Evolutionary conservation across 1,284 basidiomycete genomes (phyloP).

Genomic region (Somion occarium): DNA sequence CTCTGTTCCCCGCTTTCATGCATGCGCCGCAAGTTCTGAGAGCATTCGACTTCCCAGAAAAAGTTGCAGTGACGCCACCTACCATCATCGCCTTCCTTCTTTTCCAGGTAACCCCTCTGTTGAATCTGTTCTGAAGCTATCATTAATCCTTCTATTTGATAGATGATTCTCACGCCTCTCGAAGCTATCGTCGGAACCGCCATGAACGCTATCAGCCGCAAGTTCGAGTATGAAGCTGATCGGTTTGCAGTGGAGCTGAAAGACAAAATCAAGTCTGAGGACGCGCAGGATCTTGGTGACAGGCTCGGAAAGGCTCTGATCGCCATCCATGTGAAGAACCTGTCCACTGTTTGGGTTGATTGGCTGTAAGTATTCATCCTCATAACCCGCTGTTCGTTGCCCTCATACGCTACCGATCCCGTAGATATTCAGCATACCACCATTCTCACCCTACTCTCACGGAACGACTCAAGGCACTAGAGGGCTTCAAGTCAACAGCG

Average conservation of each 20-base stretch:
- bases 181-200: constrained; percentile 74
- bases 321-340: constrained; percentile 83
- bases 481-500: constrained; percentile 39
- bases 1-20: constrained; percentile 90
- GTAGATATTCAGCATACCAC: constrained; percentile 85
- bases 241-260: constrained; percentile 71
- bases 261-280: constrained; percentile 37
- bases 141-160: constrained; percentile 7
- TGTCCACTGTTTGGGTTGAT: constrained; percentile 89
- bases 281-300: constrained; percentile 73
- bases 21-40: constrained; percentile 79
- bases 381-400: neutral
- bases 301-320: constrained; percentile 78
- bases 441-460: constrained; percentile 90
- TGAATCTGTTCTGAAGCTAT: constrained; percentile 4
- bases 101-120: constrained; percentile 56
- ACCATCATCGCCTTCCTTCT: constrained; percentile 88
- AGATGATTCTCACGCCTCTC: constrained; percentile 82
- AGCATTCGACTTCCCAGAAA: constrained; percentile 82
- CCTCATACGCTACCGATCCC: neutral
- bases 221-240: constrained; percentile 91
- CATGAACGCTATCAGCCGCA: constrained; percentile 78
- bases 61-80: constrained; percentile 65
- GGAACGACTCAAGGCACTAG: constrained; percentile 79
- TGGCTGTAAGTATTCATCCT: constrained; percentile 60